Conservation (phyloP, 495 filamentous ascomycete genomes). For the Penicillium paradoxum region DNA sequence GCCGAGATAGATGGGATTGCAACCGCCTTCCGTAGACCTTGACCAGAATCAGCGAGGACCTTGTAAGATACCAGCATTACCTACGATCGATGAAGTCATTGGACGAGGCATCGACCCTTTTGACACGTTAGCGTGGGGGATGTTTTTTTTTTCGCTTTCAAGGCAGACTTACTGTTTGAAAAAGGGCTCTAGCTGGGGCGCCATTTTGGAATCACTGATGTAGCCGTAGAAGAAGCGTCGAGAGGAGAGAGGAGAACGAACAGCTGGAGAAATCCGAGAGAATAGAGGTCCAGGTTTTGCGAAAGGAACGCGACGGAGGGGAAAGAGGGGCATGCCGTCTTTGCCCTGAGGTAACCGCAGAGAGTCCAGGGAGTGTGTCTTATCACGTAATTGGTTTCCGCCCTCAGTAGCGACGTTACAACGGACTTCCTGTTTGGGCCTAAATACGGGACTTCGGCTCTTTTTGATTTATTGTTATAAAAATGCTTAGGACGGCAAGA, state of each 20-base stretch:
- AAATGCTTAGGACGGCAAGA: too few species aligned
- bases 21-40: slow-evolving; percentile 78
- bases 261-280: slow-evolving; percentile 15
- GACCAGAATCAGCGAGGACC: slow-evolving; percentile 5
- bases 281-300: slow-evolving; percentile 17
- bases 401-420: slow-evolving; percentile 11
- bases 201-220: slow-evolving; percentile 61
- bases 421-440: not conserved
- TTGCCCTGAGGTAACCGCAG: slow-evolving; percentile 12
- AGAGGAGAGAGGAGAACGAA: slow-evolving; percentile 11
- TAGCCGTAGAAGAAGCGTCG: slow-evolving; percentile 42
- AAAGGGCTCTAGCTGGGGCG: slow-evolving; percentile 74
- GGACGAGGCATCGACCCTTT: slow-evolving; percentile 71
- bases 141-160: not conserved
- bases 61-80: slow-evolving; percentile 14
- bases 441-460: too few species aligned
- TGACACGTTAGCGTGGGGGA: slow-evolving; percentile 3
- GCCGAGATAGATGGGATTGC: slow-evolving; percentile 94
- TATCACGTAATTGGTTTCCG: slow-evolving; percentile 26
- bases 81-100: slow-evolving; percentile 82
- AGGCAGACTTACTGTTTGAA: slow-evolving; percentile 64
- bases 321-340: slow-evolving; percentile 38
- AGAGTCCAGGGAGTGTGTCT: slow-evolving; percentile 5
- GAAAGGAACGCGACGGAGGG: slow-evolving; percentile 34
- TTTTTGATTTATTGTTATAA: too few species aligned